Base-by-base conservation (phyloP, 2,329 filamentous ascomycete species). In the Fusarium denticulatum region DNA sequence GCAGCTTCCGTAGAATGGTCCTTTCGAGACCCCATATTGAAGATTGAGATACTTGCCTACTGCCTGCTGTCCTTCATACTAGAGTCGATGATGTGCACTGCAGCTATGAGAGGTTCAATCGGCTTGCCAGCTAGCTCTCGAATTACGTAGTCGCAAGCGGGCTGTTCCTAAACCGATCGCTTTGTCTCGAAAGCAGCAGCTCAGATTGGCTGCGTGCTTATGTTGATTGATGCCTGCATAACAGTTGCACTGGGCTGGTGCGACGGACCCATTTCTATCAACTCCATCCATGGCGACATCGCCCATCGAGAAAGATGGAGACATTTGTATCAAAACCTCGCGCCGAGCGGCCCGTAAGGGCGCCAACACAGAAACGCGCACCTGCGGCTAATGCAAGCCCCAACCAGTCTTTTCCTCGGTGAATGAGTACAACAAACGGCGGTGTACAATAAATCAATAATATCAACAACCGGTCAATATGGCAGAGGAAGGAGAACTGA, bases 381-480 rank as follows among this genome's bases (percentile, higher is more conserved):
- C 58, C 43, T 63, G 53, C 70, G 53, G 55, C 72, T 77, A 77
- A 75, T 76, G 76, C 73, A 77, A 74, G 75, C 66, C 67, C 45
- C 45, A 47, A 42, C 43, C 69, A 71, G 53, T 53, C 53, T n/a
- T 62, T 40, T 32, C 68, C 45, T 62, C n/a, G 32, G 40, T 30
- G 43, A 46, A 64, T 47, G 42, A 62, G 72, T 57, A 43, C 43
- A 57, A 69, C 69, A 77, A 77, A 77, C 72, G 61, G 76, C 76
- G 76, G 76, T 77, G 75, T 75, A 77, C 67, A 60, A 28, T 40
- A 5, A 9, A 22, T 57, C 36, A 50, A 52, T 15, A 59, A 56
- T 57, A 74, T 72, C 62, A 56, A 47, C 30, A 49, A 60, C 63
- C 71, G 63, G 71, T 74, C 64, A 69, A 64, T 58, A 40, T 55